Percentiles rank a stretch among this genome's conserved stretches.
These are phyloP conservation scores for Tetracladium setigerum DNA, from an alignment of 495 filamentous ascomycete species.

Conservation along the genomic window DNA sequence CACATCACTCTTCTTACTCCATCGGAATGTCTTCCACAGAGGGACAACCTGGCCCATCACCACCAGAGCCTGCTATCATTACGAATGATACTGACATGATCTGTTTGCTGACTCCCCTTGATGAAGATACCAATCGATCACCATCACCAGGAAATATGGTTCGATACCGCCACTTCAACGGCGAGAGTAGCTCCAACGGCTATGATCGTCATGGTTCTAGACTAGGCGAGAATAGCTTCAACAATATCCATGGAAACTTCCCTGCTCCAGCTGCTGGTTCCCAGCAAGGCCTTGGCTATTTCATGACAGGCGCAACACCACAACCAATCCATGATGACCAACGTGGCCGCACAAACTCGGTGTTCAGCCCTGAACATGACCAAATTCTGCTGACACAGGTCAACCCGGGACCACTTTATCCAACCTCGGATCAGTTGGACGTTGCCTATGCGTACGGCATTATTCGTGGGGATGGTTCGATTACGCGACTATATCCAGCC, in stretches of 20 bases:
- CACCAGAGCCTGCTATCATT: neutral
- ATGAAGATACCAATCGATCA: neutral
- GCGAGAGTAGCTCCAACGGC: too few species aligned
- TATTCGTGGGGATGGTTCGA: conserved; percentile 43
- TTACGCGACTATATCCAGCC: conserved; percentile 55
- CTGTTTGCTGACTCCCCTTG: conserved; percentile 12
- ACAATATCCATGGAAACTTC: neutral
- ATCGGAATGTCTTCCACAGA: conserved; percentile 4
- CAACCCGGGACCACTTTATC: conserved; percentile 7
- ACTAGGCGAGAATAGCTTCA: neutral
- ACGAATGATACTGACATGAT: conserved; percentile 11
- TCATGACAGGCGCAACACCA: neutral
- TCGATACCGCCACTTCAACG: neutral
- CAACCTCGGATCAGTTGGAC: conserved; percentile 1
- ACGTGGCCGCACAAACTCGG: too few species aligned
- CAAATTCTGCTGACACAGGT: neutral
- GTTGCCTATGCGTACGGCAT: conserved; percentile 15
- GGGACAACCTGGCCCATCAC: neutral
- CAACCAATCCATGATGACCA: too few species aligned
- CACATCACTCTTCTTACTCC: neutral
- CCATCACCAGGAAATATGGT: neutral
- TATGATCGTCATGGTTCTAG: neutral
- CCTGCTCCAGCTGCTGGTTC: neutral
- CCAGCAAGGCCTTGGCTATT: neutral
- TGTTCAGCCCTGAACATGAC: too few species aligned